phyloP scores from a whole-genome alignment of 2,329 filamentous ascomycete species.

The Curvularia eragrostidis region DNA sequence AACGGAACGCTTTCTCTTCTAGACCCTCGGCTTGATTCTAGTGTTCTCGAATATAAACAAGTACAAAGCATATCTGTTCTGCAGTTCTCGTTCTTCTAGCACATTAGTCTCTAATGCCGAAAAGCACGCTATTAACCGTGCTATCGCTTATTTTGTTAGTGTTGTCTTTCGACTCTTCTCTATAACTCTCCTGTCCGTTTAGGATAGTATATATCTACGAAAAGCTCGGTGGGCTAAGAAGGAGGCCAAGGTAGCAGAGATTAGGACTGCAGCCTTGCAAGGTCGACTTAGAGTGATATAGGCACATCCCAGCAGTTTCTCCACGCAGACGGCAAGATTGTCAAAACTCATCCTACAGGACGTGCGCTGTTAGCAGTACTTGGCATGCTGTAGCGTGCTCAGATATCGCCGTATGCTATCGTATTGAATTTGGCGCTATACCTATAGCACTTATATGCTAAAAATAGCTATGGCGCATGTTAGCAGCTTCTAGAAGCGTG shows the following conservation, averaged over 20 bases:
- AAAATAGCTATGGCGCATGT: neutral
- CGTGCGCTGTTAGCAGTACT: no score
- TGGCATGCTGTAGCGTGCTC: no score
- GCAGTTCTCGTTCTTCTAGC: no score
- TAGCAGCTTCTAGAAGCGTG: slow-evolving; percentile 1
- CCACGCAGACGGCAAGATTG: neutral
- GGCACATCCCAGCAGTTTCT: neutral
- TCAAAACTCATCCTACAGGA: no score
- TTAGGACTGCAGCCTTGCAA: slow-evolving; percentile 1
- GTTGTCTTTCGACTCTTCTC: slow-evolving; percentile 5
- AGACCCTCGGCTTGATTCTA: no score
- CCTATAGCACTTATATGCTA: neutral
- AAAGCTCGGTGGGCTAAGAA: neutral
- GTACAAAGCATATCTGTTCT: no score
- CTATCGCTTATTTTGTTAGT: neutral
- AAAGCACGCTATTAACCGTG: neutral
- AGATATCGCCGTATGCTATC: no score
- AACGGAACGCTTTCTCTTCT: no score
- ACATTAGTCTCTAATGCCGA: neutral
- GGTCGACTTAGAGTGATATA: neutral
- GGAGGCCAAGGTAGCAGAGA: no score
- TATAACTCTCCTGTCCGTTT: slow-evolving; percentile 15
- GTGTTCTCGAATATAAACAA: no score
- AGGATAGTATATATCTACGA: slow-evolving; percentile 4
- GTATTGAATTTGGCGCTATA: no score